These are phyloP conservation scores for Marasmius tenuissimus DNA, from an alignment of 1,284 basidiomycete genomes.

Conservation along the genomic window DNA sequence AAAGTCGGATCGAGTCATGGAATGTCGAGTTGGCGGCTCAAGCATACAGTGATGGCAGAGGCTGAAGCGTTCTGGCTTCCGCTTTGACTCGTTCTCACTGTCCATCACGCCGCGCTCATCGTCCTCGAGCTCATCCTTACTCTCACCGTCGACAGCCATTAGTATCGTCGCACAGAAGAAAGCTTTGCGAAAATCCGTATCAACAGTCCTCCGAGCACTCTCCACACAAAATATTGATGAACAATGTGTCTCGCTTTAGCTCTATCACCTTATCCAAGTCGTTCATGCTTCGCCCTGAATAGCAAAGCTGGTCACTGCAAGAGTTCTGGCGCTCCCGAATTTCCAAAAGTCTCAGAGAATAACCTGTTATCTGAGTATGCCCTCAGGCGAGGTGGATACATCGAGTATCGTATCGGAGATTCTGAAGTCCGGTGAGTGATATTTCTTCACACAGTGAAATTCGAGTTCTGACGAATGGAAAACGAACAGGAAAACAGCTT, in stretches of 20 bases:
- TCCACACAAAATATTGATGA: constrained; percentile 45
- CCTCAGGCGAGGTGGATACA: constrained; percentile 67
- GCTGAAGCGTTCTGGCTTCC: neutral
- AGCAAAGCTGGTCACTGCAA: constrained; percentile 56
- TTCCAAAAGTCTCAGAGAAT: constrained; percentile 51
- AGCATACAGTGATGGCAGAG: neutral
- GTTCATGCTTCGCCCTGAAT: constrained; percentile 7
- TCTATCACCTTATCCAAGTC: constrained; percentile 9
- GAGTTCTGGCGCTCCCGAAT: constrained; percentile 47
- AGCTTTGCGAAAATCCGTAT: constrained; percentile 50
- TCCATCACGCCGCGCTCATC: neutral
- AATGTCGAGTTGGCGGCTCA: neutral
- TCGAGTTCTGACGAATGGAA: neutral
- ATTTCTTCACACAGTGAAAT: neutral
- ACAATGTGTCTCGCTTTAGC: constrained; percentile 48
- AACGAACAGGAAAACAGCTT: constrained; percentile 55
- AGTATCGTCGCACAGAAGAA: constrained; percentile 47
- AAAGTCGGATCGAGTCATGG: no score
- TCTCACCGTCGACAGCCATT: neutral
- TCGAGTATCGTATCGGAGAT: constrained; percentile 45
- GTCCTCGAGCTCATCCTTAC: neutral
- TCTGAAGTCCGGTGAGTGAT: constrained; percentile 43
- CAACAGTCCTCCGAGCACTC: constrained; percentile 42
- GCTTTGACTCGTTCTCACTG: neutral
- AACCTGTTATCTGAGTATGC: constrained; percentile 81